Evolutionary conservation across 805 yeast genomes (phyloP).

Genomic region (Nakazawaea peltata): DNA sequence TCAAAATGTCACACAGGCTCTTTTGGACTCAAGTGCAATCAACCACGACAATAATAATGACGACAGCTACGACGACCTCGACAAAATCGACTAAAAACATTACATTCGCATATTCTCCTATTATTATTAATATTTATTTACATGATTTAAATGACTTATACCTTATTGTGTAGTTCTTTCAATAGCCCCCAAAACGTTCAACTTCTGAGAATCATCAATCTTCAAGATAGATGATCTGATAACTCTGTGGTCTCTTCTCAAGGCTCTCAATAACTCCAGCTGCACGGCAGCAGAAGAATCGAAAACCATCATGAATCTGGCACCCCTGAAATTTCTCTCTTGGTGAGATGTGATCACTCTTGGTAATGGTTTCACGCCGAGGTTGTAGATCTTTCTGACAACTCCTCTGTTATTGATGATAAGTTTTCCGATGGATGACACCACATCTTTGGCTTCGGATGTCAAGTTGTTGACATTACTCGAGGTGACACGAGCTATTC

Average conservation of each 20-base stretch:
- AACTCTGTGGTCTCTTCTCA: conserved; percentile 86
- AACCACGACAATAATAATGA: too few species aligned
- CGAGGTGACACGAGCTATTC: conserved; percentile 75
- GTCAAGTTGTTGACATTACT: conserved; percentile 33
- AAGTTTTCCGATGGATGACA: conserved; percentile 67
- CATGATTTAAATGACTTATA: background rate
- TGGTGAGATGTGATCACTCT: conserved; percentile 77
- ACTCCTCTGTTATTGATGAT: conserved; percentile 89
- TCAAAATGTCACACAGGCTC: too few species aligned
- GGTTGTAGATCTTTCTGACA: conserved; percentile 71
- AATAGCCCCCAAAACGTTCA: conserved; percentile 52
- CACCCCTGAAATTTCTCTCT: conserved; percentile 85
- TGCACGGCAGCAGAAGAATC: conserved; percentile 86
- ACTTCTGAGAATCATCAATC: conserved; percentile 41
- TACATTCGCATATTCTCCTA: too few species aligned
- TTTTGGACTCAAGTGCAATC: too few species aligned
- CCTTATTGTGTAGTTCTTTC: conserved; percentile 27
- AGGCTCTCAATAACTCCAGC: conserved; percentile 70
- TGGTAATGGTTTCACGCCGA: conserved; percentile 77
- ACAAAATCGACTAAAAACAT: too few species aligned
- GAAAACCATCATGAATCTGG: conserved; percentile 78
- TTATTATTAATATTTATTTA: background rate
- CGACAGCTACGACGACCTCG: too few species aligned
- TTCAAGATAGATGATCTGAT: conserved; percentile 70
- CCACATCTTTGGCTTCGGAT: conserved; percentile 49